Percentiles rank a stretch among this genome's conserved stretches.
These are phyloP conservation scores for Skeletonema grethae DNA, from an alignment of 108 stramenopile genomes.

Conservation along the genomic window DNA sequence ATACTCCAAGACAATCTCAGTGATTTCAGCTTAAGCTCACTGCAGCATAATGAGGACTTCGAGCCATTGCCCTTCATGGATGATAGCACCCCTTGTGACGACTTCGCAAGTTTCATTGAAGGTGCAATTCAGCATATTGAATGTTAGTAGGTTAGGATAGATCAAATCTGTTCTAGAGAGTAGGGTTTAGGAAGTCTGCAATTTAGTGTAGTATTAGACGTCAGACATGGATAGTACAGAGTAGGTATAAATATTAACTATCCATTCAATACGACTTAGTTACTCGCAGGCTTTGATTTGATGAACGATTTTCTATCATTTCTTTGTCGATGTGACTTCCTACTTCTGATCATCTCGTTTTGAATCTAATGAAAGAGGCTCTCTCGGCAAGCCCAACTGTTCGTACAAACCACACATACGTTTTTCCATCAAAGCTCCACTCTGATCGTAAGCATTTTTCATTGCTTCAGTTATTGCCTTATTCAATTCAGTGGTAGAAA, in stretches of 20 bases:
- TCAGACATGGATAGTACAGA: no score
- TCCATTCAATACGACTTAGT: no score
- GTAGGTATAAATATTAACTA: no score
- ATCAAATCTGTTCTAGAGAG: neutral
- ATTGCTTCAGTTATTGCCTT: conserved; percentile 43
- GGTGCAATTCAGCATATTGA: neutral
- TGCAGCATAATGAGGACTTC: neutral
- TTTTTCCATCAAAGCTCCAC: conserved; percentile 43
- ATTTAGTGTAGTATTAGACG: neutral
- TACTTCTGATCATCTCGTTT: conserved; percentile 3
- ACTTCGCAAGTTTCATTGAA: conserved; percentile 1
- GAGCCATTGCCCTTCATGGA: neutral
- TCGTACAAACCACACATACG: conserved; percentile 41
- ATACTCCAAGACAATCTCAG: neutral
- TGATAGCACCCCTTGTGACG: neutral
- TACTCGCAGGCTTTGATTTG: no score
- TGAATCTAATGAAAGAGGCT: conserved; percentile 19
- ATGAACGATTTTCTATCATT: no score
- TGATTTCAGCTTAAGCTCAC: neutral
- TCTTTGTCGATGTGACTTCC: neutral
- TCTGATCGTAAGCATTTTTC: conserved; percentile 30
- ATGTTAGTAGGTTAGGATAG: neutral
- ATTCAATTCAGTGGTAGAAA: conserved; percentile 37
- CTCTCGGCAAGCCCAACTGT: conserved; percentile 46
- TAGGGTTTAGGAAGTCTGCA: neutral